Conservation (phyloP, 352 stramenopile species). For the Peronosclerospora sorghi region DNA sequence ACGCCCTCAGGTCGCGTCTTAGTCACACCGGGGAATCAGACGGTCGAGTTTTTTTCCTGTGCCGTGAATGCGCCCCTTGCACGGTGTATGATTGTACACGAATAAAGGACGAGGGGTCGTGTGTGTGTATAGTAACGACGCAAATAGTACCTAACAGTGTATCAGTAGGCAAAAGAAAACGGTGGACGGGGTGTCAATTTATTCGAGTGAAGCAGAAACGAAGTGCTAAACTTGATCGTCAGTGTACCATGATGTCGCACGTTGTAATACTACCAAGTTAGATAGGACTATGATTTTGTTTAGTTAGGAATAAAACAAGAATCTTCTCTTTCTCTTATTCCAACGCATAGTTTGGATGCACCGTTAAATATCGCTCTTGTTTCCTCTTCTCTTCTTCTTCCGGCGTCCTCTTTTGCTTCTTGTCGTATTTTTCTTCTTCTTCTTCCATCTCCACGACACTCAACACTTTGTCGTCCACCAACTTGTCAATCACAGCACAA, state of each 20-base stretch:
- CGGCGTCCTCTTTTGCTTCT: slow-evolving; percentile 18
- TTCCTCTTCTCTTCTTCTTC: slow-evolving; percentile 42
- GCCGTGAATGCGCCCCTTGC: slow-evolving; percentile 60
- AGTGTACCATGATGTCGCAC: too few relatives aligned
- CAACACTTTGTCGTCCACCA: slow-evolving; percentile 69
- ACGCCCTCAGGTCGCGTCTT: slow-evolving; percentile 69
- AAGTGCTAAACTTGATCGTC: too few relatives aligned
- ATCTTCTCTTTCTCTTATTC: slow-evolving; percentile 19
- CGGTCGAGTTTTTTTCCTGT: slow-evolving; percentile 77
- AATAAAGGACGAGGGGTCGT: slow-evolving; percentile 21
- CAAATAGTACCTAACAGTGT: too few relatives aligned
- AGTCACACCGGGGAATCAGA: slow-evolving; percentile 70
- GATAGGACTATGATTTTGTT: too few relatives aligned
- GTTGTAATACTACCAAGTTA: too few relatives aligned
- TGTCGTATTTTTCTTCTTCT: slow-evolving; percentile 28
- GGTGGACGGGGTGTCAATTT: too few relatives aligned
- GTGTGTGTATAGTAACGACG: background rate
- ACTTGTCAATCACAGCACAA: slow-evolving; percentile 68
- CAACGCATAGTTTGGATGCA: slow-evolving; percentile 74
- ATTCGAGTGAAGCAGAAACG: too few relatives aligned
- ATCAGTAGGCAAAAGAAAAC: too few relatives aligned
- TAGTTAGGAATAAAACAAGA: too few relatives aligned
- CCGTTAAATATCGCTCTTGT: slow-evolving; percentile 64
- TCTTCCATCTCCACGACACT: slow-evolving; percentile 59
- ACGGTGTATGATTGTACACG: slow-evolving; percentile 51